phyloP scores from a whole-genome alignment of 164 flowering plant genomes.

The Piper betle region DNA sequence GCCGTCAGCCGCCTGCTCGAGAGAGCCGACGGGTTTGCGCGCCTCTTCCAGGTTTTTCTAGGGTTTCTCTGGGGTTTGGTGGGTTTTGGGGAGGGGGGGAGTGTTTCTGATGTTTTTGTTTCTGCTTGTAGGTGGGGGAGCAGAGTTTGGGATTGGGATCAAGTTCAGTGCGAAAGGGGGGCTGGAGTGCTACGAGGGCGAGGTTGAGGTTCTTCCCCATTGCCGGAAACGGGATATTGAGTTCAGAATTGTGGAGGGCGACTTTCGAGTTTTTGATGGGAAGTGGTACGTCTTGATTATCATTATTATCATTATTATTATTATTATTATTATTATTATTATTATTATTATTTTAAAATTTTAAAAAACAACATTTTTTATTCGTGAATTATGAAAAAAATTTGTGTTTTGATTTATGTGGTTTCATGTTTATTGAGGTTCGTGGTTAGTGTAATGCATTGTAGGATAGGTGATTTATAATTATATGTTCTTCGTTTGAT shows the following conservation, averaged over 20 bases:
- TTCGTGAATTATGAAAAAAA: no score
- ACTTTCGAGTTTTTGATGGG: conserved; percentile 60
- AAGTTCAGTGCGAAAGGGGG: conserved; percentile 69
- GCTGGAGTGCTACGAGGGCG: conserved; percentile 65
- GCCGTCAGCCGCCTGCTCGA: conserved; percentile 49
- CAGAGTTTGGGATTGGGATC: conserved; percentile 56
- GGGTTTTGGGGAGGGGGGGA: no score
- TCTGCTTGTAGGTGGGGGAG: conserved; percentile 47
- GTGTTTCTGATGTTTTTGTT: neutral
- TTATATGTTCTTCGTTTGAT: no score
- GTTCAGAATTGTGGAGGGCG: conserved; percentile 77
- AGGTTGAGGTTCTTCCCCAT: conserved; percentile 34
- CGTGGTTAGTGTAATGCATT: no score
- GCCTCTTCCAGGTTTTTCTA: conserved; percentile 41
- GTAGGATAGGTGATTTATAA: no score
- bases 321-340: no score
- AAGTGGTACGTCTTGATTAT: conserved; percentile 73
- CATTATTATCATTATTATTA: neutral
- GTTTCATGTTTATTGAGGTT: no score
- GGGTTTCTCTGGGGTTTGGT: no score
- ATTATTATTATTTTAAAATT: no score
- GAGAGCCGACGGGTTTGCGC: conserved; percentile 42
- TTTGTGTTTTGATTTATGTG: no score
- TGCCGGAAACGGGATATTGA: conserved; percentile 65
- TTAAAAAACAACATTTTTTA: no score